Evolutionary conservation across 495 filamentous ascomycete species (phyloP).

Genomic region (Penicillium subrubescens): DNA sequence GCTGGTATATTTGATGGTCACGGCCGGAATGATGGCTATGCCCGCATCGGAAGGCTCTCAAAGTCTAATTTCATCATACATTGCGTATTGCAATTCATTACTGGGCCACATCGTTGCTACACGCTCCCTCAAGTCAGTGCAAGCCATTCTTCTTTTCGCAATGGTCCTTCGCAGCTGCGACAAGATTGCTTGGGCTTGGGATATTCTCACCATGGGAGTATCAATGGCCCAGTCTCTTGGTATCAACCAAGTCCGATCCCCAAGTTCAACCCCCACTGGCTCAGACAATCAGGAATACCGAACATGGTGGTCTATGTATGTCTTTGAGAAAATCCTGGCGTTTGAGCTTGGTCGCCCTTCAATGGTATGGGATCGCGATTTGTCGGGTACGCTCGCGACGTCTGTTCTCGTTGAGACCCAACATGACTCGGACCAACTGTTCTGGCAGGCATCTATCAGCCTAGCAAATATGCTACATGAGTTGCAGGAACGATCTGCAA

Average conservation of each 20-base stretch:
- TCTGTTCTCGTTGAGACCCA: background rate
- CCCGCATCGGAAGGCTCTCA: background rate
- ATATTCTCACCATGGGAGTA: constrained; percentile 14
- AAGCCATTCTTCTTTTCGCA: constrained; percentile 11
- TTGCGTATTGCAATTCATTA: constrained; percentile 16
- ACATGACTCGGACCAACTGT: background rate
- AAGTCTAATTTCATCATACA: constrained; percentile 7
- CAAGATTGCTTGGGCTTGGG: constrained; percentile 17
- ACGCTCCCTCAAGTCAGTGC: constrained; percentile 8
- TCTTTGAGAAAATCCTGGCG: constrained; percentile 13
- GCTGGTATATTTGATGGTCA: constrained; percentile 6
- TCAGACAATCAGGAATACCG: background rate
- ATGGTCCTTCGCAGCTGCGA: constrained; percentile 17
- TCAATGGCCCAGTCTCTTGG: constrained; percentile 20
- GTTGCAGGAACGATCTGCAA: constrained; percentile 16
- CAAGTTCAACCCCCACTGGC: background rate
- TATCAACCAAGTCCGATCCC: constrained; percentile 2
- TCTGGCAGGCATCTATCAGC: constrained; percentile 7
- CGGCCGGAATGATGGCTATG: constrained; percentile 4
- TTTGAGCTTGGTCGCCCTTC: constrained; percentile 16
- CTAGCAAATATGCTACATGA: constrained; percentile 17
- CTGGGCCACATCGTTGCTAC: constrained; percentile 12
- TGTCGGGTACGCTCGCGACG: background rate
- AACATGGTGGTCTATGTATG: constrained; percentile 18
- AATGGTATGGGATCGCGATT: constrained; percentile 13